Evolutionary conservation across 1,284 basidiomycete genomes (phyloP), one percentile per base, ranked within the genome.

Genomic region (Leccinum huronense): DNA sequence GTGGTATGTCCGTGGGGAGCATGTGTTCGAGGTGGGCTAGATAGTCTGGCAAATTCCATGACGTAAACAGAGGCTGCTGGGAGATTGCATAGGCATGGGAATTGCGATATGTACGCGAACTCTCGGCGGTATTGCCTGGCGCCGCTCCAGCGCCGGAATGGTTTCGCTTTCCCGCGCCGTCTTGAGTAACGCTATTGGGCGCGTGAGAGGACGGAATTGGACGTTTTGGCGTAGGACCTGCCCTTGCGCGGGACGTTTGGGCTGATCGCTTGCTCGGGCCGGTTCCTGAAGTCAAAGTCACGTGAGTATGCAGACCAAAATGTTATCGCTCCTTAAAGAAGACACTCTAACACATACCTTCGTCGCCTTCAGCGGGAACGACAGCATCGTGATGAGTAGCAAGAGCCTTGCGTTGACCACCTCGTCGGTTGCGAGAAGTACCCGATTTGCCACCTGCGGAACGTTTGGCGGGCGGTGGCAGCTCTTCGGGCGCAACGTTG

Each of bases 21-120:
- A 97, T 88, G 69, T 89, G 86, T 67, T 91, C 86, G 63, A 97
- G 88, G 73, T 96, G 92, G 0, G 89, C 85, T 51, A 99, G 86
- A 78, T 98, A 97, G 78, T 99, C 97, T 9, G 97, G 97, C 57
- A 99, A 81, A 65, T 89, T 86, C 95, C 95, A 98, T 56, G 90
- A 88, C 57, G 88, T 88, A 75, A 87, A 86, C 9, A 92, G 80
- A 33, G 88, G 84, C 72, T 90, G 89, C 71, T 91, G 89, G 16
- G 88, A 88, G 59, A 90, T 85, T 59, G 83, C 86, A 73, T 89
- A 90, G 42, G 86, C 87, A 81, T 91, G 89, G 65, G 88, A 86
- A 76, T 88, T 86, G 70, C 86, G 86, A 74, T 90, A 89, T 65
- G 86, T 84, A 66, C 86, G 84, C 62, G 81, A 76, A 63, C 75